A percentile compares a stretch with the other conserved stretches of the same genome.
Evolutionary conservation across 352 stramenopile species (phyloP).

Genomic region (Phytopythium ostracodes): DNA sequence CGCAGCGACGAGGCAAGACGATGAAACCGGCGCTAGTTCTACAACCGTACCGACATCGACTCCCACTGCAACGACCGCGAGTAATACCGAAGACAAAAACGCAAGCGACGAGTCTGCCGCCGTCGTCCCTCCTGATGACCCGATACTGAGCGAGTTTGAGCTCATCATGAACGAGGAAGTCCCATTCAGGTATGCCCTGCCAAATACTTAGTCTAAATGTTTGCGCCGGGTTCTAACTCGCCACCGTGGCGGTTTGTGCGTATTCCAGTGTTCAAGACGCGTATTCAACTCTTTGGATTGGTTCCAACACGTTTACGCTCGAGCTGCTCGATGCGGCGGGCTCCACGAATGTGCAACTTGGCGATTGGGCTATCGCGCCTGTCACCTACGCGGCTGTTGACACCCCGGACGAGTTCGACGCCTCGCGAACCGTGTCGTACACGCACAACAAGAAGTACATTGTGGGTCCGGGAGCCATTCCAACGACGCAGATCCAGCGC

Average conservation of each 20-base stretch:
- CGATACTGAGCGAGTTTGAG: slow-evolving; percentile 64
- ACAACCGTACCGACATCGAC: neutral
- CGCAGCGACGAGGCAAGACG: too few relatives aligned
- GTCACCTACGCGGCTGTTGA: slow-evolving; percentile 49
- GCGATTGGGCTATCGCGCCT: slow-evolving; percentile 38
- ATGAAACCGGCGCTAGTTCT: too few relatives aligned
- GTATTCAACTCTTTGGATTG: slow-evolving; percentile 56
- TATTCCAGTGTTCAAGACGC: slow-evolving; percentile 57
- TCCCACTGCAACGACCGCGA: neutral
- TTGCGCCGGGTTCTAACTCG: neutral
- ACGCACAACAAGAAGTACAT: slow-evolving; percentile 90
- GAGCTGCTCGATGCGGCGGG: slow-evolving; percentile 38
- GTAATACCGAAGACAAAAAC: slow-evolving; percentile 8
- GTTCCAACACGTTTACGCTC: slow-evolving; percentile 44
- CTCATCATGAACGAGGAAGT: slow-evolving; percentile 67
- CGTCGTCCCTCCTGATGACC: slow-evolving; percentile 39
- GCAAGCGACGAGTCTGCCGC: slow-evolving; percentile 5
- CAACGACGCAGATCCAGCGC: slow-evolving; percentile 65
- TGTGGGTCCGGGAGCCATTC: slow-evolving; percentile 73
- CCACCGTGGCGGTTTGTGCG: neutral
- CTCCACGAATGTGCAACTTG: slow-evolving; percentile 58
- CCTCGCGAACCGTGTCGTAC: slow-evolving; percentile 47
- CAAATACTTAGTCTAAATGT: neutral
- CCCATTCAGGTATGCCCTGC: slow-evolving; percentile 47
- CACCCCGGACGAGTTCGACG: slow-evolving; percentile 62